These are phyloP conservation scores for Ophiostoma ips DNA, from an alignment of 2,329 filamentous ascomycete species.

Conservation along the genomic window DNA sequence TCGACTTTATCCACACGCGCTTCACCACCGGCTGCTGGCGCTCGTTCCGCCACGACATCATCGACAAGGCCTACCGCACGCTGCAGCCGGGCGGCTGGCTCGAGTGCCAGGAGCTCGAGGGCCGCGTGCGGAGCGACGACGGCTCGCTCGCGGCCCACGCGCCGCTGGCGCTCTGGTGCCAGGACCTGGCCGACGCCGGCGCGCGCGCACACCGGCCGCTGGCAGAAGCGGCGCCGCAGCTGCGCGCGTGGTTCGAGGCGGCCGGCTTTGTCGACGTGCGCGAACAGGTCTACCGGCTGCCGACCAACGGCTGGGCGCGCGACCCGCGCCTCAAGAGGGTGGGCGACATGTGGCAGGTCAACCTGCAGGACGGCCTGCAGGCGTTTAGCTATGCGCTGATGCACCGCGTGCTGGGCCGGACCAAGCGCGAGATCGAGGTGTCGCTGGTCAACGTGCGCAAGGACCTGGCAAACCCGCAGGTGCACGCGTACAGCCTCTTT, in stretches of 20 bases:
- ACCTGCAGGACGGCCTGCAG: constrained; percentile 19
- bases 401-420: constrained; percentile 25
- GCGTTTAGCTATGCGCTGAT: constrained; percentile 20
- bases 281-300: constrained; percentile 19
- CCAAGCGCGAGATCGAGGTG: constrained; percentile 35
- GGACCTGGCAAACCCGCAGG: constrained; percentile 29
- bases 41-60: constrained; percentile 33
- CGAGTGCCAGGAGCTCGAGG: constrained; percentile 36
- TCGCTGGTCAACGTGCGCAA: constrained; percentile 34
- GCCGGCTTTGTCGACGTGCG: constrained; percentile 21
- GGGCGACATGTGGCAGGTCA: constrained; percentile 20
- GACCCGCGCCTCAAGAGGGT: constrained; percentile 19
- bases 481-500: constrained; percentile 36
- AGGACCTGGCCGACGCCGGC: constrained; percentile 13
- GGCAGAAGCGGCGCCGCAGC: constrained; percentile 6
- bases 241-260: constrained; percentile 17
- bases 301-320: constrained; percentile 22
- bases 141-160: constrained; percentile 14
- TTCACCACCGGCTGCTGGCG: constrained; percentile 35
- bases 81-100: constrained; percentile 40
- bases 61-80: constrained; percentile 35
- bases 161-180: constrained; percentile 13
- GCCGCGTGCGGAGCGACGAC: constrained; percentile 16
- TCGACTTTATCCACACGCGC: constrained; percentile 42
- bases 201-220: constrained; percentile 13